Base-by-base conservation (phyloP, 371 early-diverging fungal genomes). In the Mucor ambiguus region DNA sequence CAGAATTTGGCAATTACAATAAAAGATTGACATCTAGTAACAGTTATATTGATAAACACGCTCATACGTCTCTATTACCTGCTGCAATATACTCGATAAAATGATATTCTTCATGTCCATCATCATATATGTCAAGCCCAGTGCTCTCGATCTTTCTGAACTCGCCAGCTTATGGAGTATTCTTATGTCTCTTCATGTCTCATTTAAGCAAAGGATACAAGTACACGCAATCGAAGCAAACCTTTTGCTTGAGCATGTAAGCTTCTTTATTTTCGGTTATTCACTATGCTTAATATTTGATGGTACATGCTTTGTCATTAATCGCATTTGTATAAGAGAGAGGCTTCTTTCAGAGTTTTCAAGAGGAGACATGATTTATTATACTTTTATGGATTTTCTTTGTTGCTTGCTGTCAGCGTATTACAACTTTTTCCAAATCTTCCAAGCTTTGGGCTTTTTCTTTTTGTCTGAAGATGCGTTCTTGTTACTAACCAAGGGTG, bases 361-460 rank as follows among this genome's bases (percentile, higher is more conserved):
- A 33, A 56, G 30, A 33, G 56, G 56, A 56, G 56, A n/a, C 30
- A 30, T 30, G 2, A 30, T 52, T 28, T 35, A 38, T 41, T 58
- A 22, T 38, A 38, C 38, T 38, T 41, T 41, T 24, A 16, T 20
- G 20, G 37, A 35, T n/a, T 12, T 5, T 16, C 11, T 1, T 9
- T 11, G 18, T 8, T n/a, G 22, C 28, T 6, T 58, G 41, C 16
- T 58, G 41, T 58, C 59, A 58, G 24, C 3, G 24, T 52, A 37
- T 38, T 38, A 58, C 26, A 38, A 24, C 30, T 58, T 38, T 37
- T 35, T 58, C 35, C 38, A 58, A 52, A 52, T 58, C 28, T 41
- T 58, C 35, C 35, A 38, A 24, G 28, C 35, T 58, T 41, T 58
- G 28, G 41, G 7, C 37, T 56, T 64, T 30, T 64, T 43, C 30